Evolutionary conservation across 768 basidiomycete species (phyloP), one percentile per base, ranked within the genome.

Genomic region (Suillus paluster): DNA sequence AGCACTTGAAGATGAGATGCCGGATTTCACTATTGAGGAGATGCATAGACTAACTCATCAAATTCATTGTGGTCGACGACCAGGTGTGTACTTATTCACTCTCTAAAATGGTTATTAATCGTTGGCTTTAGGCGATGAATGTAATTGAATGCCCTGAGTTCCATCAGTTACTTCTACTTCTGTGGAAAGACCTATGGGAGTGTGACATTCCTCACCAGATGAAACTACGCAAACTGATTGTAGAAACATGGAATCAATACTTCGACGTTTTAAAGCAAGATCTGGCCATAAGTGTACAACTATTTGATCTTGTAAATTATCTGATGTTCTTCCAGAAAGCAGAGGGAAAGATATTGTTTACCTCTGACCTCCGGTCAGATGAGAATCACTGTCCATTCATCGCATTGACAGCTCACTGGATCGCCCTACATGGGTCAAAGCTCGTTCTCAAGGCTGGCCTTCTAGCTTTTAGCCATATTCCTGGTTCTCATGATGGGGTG

Each of bases 281-380:
- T 6, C 30, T 62, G 1, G 30, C 17, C 6, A 39, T 62, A 17
- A 42, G 61, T 41, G 33, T 38, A 19, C 33, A 27, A 11, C 9
- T n/a, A 0, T 34, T n/a, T 34, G 23, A 52, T 30, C 33, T 12
- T 23, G 33, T 5, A 19, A 27, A 15, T 8, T 19, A 46, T 52
- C 49, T 46, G 1, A 54, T 3, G 2, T 21, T 44, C n/a, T 21
- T 42, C 42, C 15, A 56, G 60, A 36, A 17, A n/a, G 59, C 60
- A 25, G 19, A 45, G 4, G 60, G 60, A 2, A 50, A 55, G 7
- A 56, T 60, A 5, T 60, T 72, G 0, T 72, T 72, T 23, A 81
- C 77, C 2, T 64, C 64, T 17, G 77, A 80, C 50, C 63, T 79
- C 3, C 80, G 79, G 79, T 68, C 60, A n/a, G 64, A 73, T 33